Percentiles rank a stretch among this genome's conserved stretches.
Conservation (phyloP, 2,329 filamentous ascomycete species). For the Fusarium avenaceum region DNA sequence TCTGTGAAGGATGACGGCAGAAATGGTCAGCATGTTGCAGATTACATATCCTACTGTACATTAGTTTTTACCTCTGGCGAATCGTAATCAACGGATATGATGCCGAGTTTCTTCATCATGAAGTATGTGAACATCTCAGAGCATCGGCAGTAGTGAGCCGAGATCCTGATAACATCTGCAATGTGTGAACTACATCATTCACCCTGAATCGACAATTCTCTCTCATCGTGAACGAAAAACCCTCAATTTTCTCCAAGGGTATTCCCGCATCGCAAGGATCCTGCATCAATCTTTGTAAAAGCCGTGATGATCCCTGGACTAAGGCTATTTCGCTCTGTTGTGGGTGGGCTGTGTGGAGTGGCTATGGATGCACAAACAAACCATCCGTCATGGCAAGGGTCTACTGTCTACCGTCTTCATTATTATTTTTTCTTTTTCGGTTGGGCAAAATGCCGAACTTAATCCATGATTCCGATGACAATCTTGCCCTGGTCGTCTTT, state of each 20-base stretch:
- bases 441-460: constrained; percentile 22
- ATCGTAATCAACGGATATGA: not conserved
- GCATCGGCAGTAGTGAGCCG: not conserved
- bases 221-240: not conserved
- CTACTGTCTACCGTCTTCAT: not conserved
- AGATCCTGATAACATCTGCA: not conserved
- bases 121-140: not conserved
- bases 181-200: not conserved
- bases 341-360: constrained; percentile 23
- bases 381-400: constrained; percentile 19
- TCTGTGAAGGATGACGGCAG: constrained; percentile 32
- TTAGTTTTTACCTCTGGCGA: constrained; percentile 9
- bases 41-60: constrained; percentile 6
- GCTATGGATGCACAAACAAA: constrained; percentile 10
- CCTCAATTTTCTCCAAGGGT: constrained; percentile 15
- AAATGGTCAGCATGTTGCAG: constrained; percentile 12
- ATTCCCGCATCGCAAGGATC: constrained; percentile 19
- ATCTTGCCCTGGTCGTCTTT: constrained; percentile 4
- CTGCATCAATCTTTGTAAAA: constrained; percentile 8
- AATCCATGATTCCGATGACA: constrained; percentile 9
- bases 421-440: constrained; percentile 7
- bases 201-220: constrained; percentile 1
- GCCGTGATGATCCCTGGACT: constrained; percentile 32
- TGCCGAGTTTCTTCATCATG: not conserved
- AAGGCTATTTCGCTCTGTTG: not conserved